Conservation (phyloP, 2,329 filamentous ascomycete genomes). For the Verticillium albo-atrum region DNA sequence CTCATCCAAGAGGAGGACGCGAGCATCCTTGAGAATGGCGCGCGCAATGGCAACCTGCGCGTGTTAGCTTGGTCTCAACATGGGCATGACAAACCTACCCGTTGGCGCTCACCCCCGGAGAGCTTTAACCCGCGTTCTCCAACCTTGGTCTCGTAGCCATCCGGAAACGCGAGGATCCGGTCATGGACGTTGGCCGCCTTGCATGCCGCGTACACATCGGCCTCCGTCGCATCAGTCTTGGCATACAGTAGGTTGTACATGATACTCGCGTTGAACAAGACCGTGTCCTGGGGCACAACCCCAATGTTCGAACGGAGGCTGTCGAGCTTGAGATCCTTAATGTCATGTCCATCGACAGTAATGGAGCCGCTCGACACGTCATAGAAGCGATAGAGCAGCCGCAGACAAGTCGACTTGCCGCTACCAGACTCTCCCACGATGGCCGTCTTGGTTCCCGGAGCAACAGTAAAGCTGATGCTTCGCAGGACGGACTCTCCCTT, state of each 20-base stretch:
- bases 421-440: constrained; percentile 41
- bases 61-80: neutral
- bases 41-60: constrained; percentile 51
- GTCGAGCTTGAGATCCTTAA: constrained; percentile 33
- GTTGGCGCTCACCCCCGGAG: constrained; percentile 57
- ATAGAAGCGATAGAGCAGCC: constrained; percentile 48
- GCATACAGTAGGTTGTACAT: constrained; percentile 53
- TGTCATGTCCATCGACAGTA: constrained; percentile 39
- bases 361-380: constrained; percentile 41
- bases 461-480: constrained; percentile 34
- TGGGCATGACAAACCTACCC: constrained; percentile 26
- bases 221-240: constrained; percentile 40
- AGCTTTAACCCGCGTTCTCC: constrained; percentile 49
- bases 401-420: constrained; percentile 44
- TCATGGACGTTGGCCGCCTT: constrained; percentile 51
- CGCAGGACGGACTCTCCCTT: constrained; percentile 30
- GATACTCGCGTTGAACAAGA: constrained; percentile 48
- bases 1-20: constrained; percentile 67
- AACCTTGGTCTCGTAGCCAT: constrained; percentile 49
- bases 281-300: constrained; percentile 39
- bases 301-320: constrained; percentile 37
- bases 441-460: constrained; percentile 39
- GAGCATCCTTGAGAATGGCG: constrained; percentile 64
- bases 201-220: constrained; percentile 46
- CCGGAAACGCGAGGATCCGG: constrained; percentile 46